Evolutionary conservation across 2,329 filamentous ascomycete species (phyloP), one percentile per base, ranked within the genome.

Genomic region (Xylariaceae sp.): DNA sequence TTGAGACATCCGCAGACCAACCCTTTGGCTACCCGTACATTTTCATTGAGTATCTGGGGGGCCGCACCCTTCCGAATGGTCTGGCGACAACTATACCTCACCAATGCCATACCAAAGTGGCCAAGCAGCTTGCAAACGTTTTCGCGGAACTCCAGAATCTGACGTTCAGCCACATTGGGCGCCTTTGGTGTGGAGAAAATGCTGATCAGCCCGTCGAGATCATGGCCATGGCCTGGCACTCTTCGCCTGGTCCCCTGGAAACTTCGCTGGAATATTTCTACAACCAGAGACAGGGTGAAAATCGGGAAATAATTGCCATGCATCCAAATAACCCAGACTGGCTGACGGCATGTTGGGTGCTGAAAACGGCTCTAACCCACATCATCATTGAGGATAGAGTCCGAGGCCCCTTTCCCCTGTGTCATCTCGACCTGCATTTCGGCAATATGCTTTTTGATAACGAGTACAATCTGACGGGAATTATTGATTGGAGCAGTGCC

Each of bases 381-480:
- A 69, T 70, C 7, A 53, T 71, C 23, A 56, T 72, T 37, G 67
- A 71, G 47, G 65, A 69, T 31, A 60, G 67, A 47, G 55, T 73
- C 17, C 59, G 62, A 48, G 71, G 74, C 39, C 73, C 73, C 12
- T 76, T 74, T 64, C 71, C 71, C n/a, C 60, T 76, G 1, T 74
- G 73, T 56, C 68, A 72, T 45, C 55, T 71, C 3, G 69, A 69
- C 16, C 61, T 75, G 3, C 74, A 75, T 64, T 71, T 65, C 57
- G 73, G 73, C 34, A 77, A 78, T 39, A 64, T 78, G 58, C 71
- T 76, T 5, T 77, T 78, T 26, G 75, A 78, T 57, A 58, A 72
- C 16, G 74, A 78, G 41, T 76, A 75, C 61, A 76, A 75, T 58
- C 51, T 76, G 31, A 72, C 64, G 1, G 73, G 69, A 17, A 58